Conservation (phyloP, 202 grass and related monocot species). For the Saccharum hybrid region DNA sequence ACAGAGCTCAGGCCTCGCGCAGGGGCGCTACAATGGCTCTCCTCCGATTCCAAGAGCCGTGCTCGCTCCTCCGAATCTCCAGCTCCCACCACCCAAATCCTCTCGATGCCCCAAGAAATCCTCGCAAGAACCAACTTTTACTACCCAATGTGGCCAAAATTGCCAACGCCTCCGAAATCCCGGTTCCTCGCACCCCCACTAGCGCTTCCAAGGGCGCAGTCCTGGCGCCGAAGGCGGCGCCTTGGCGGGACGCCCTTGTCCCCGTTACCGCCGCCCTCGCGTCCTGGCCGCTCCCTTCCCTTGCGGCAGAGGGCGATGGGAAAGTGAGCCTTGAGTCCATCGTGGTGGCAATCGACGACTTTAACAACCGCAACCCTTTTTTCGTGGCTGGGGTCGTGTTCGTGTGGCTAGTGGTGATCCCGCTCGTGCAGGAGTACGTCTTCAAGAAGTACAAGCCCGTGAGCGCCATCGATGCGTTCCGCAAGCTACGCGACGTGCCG, state of each 20-base stretch:
- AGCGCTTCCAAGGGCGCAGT: conserved; percentile 10
- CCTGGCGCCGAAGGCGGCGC: conserved; percentile 5
- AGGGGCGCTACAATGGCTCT: conserved; percentile 45
- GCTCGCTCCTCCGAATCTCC: conserved; percentile 45
- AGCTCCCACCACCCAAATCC: conserved; percentile 34
- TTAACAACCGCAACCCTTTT: conserved; percentile 88
- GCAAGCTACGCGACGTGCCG: conserved; percentile 75
- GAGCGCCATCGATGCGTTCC: conserved; percentile 77
- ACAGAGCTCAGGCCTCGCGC: conserved; percentile 4
- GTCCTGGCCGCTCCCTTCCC: conserved; percentile 54
- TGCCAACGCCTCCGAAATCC: background rate
- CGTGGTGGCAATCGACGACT: conserved; percentile 75
- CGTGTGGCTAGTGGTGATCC: conserved; percentile 82
- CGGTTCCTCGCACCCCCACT: background rate
- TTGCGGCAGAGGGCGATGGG: conserved; percentile 54
- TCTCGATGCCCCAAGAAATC: background rate
- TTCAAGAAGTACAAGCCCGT: conserved; percentile 86
- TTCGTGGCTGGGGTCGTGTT: conserved; percentile 79
- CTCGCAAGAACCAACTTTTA: background rate
- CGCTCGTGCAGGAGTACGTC: conserved; percentile 68
- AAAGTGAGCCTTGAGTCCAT: conserved; percentile 87
- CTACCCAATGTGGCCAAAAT: conserved; percentile 39
- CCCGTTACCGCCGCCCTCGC: conserved; percentile 33
- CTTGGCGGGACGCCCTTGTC: conserved; percentile 32
- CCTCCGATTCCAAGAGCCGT: conserved; percentile 45